Base-by-base conservation (phyloP, 768 basidiomycete species). In the Russula compacta region DNA sequence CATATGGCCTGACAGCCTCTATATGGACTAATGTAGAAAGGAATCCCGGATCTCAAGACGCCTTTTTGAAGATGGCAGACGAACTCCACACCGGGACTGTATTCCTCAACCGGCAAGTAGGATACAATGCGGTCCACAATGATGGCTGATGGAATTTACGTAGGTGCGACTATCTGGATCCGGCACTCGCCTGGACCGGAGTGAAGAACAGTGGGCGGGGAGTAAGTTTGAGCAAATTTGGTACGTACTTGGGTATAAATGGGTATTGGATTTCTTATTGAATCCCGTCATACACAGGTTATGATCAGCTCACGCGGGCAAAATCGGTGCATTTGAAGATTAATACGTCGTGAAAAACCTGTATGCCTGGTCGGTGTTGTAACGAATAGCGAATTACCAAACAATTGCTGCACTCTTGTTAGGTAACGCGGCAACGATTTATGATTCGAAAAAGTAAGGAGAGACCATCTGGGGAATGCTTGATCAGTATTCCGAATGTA, bases 161-260 rank as follows among this genome's bases (percentile, higher is more conserved):
- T 64, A 88, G 88, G 46, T 91, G 89, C 67, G 95, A 99, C 73
- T 86, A 78, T 69, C 79, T 97, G 24, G 97, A 99, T 69, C 95
- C 97, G 2, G 92, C 94, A 5, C 76, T 98, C 1, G 81, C 90
- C 0, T 99, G 97, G 97, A 90, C 87, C 3, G 97, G 95, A 2
- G 87, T 92, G 50, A 98, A 98, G 77, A 76, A 97, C 68, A 93
- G 89, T 57, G 97, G 97, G 29, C 78, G 94, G 33, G 97, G 95
- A 1, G 77, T 98, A 61, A 94, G 91, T 68, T 74, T 98, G 67
- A 92, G 90, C 71, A 86, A 87, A 69, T 93, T 90, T 65, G 95
- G 94, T 92, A 59, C 58, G 83, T 75, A 56, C 39, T 29, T 6
- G 4, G 17, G 44, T 40, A 40, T 19, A 33, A 38, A 2, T 24